Base-by-base conservation (phyloP, 1,139 yeast species). In the Taphrina wiesneri region DNA sequence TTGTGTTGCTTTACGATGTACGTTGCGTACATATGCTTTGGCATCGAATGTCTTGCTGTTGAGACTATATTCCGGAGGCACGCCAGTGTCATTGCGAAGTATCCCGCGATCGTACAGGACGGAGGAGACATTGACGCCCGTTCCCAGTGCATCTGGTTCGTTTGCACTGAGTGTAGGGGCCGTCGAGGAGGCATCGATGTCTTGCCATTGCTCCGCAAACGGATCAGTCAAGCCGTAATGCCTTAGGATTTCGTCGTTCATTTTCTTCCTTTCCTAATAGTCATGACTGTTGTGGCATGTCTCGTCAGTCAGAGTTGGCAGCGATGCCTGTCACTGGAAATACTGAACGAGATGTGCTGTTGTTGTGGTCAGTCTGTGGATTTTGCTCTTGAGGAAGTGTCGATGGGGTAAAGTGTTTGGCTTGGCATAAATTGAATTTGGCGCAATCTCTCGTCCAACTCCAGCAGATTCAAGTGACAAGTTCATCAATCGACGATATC, bases 1-100 rank as follows among this genome's bases (percentile, higher is more conserved):
- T 66, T 87, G 86, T 0, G 92, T 81, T 41, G 91, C 88, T 53
- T 85, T 85, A 11, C 82, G 79, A 74, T 91, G 97, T 3, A 91
- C 81, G 13, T 85, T 83, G 36, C 87, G 83, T 70, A 92, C 77
- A 74, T 86, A 92, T 66, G 82, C 80, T 67, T 85, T 83, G 2
- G 96, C 85, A 71, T 87, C 85, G 78, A 92, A 92, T 53, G 82
- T 78, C 69, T 88, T 87, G 53, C 64, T 60, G 17, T 30, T 25
- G 39, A 60, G 39, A 19, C 56, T 52, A 19, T 54, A 53, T 17
- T 53, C 61, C 41, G 28, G 30, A n/a, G 60, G 56, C 3, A 36
- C 28, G 26, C 53, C 66, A 7, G 46, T 19, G 28, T 56, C 51
- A 23, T 17, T 39, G 49, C 56, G 51, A 3, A 60, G 21, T 3